Conservation (phyloP, 2,329 filamentous ascomycete genomes). For the Fusarium multiceps region DNA sequence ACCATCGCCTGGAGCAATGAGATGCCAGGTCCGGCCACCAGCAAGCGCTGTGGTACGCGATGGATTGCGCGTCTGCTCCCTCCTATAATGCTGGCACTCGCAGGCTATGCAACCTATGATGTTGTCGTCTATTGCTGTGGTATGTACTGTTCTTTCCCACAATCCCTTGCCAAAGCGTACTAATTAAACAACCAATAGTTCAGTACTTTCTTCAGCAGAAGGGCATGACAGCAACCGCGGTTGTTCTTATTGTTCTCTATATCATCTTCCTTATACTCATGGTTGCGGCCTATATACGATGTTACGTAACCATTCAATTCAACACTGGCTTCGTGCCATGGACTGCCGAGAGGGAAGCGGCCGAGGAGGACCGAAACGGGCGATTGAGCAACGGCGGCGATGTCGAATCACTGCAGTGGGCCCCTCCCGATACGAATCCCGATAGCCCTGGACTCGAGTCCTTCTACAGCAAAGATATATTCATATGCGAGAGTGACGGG, state of each 20-base stretch:
- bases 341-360: slow-evolving; percentile 50
- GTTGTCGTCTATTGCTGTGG: slow-evolving; percentile 75
- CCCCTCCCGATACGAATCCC: slow-evolving; percentile 59
- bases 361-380: slow-evolving; percentile 47
- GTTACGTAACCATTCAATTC: slow-evolving; percentile 70
- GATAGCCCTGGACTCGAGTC: slow-evolving; percentile 75
- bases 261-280: slow-evolving; percentile 77
- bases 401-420: slow-evolving; percentile 48
- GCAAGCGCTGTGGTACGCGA: slow-evolving; percentile 47
- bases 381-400: slow-evolving; percentile 40
- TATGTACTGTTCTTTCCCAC: slow-evolving; percentile 55
- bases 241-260: slow-evolving; percentile 78
- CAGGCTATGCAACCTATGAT: slow-evolving; percentile 78
- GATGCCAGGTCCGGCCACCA: slow-evolving; percentile 48
- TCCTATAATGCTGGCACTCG: slow-evolving; percentile 70
- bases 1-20: slow-evolving; percentile 42
- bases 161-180: not conserved
- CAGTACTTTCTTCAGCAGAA: slow-evolving; percentile 71
- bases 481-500: slow-evolving; percentile 84
- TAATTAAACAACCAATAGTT: slow-evolving; percentile 55
- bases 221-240: slow-evolving; percentile 66
- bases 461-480: slow-evolving; percentile 86
- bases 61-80: slow-evolving; percentile 71
- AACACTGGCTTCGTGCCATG: slow-evolving; percentile 81
- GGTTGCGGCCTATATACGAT: slow-evolving; percentile 74